Percentiles rank a stretch among this genome's conserved stretches.
Conservation (phyloP, 2,329 filamentous ascomycete species). For the Fusarium musae region DNA sequence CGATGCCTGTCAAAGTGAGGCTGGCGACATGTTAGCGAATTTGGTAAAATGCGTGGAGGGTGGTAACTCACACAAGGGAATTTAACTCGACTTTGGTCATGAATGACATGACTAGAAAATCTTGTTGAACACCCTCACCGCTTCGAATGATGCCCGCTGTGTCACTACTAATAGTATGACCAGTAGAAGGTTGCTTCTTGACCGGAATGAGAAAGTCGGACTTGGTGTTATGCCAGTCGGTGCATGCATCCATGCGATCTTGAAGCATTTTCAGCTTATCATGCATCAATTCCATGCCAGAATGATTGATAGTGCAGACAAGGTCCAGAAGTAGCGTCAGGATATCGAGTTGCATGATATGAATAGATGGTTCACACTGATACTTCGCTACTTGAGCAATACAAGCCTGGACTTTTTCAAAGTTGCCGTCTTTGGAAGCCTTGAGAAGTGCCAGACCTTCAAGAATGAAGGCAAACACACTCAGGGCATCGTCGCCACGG, state of each 20-base stretch:
- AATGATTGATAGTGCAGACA: slow-evolving; percentile 73
- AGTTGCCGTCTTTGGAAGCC: slow-evolving; percentile 69
- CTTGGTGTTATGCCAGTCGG: slow-evolving; percentile 60
- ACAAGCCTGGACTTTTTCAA: slow-evolving; percentile 77
- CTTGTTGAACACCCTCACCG: slow-evolving; percentile 58
- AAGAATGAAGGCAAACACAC: slow-evolving; percentile 72
- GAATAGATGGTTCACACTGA: slow-evolving; percentile 71
- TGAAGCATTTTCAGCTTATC: slow-evolving; percentile 73
- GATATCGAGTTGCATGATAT: slow-evolving; percentile 72
- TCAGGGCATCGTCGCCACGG: slow-evolving; percentile 71
- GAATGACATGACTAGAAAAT: slow-evolving; percentile 69
- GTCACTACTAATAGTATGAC: slow-evolving; percentile 65
- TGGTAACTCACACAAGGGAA: slow-evolving; percentile 62
- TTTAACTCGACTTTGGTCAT: slow-evolving; percentile 69
- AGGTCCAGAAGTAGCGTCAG: slow-evolving; percentile 76
- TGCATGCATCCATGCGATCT: slow-evolving; percentile 67
- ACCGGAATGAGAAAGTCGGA: slow-evolving; percentile 67
- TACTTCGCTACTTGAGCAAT: slow-evolving; percentile 79
- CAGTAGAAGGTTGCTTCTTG: slow-evolving; percentile 59
- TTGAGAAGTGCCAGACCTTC: slow-evolving; percentile 77
- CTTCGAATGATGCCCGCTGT: slow-evolving; percentile 64
- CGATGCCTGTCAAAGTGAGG: slow-evolving; percentile 66
- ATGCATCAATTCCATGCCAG: slow-evolving; percentile 64
- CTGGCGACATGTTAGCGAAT: slow-evolving; percentile 49
- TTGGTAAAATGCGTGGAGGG: background rate